Evolutionary conservation across 805 yeast genomes (phyloP).

Genomic region (Myxozyma vanderwaltii): DNA sequence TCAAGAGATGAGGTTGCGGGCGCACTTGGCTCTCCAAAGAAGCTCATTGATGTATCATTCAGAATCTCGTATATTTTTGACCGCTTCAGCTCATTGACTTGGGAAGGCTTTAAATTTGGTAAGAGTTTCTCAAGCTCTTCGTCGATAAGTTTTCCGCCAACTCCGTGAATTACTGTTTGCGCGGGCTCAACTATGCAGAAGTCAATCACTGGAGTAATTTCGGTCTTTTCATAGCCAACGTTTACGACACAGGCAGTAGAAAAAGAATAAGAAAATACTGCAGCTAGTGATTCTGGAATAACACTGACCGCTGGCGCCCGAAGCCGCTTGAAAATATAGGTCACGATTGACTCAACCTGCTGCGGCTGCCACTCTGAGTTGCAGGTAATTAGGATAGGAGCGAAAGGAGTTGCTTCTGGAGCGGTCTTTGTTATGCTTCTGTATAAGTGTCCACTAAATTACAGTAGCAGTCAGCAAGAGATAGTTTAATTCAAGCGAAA

Average conservation of each 20-base stretch:
- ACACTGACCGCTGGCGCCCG: slow-evolving; percentile 73
- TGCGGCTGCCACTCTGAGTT: slow-evolving; percentile 70
- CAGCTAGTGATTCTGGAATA: slow-evolving; percentile 65
- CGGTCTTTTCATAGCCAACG: slow-evolving; percentile 74
- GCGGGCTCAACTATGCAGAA: slow-evolving; percentile 64
- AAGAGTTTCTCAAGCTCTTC: slow-evolving; percentile 53
- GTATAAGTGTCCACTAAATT: slow-evolving; percentile 48
- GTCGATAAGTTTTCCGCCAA: slow-evolving; percentile 72
- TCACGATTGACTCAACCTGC: slow-evolving; percentile 68
- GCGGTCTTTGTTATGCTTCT: slow-evolving; percentile 47
- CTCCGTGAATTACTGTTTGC: slow-evolving; percentile 46
- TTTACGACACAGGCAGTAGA: slow-evolving; percentile 76
- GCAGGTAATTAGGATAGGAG: slow-evolving; percentile 70
- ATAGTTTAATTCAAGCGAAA: neutral
- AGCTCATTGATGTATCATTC: slow-evolving; percentile 41
- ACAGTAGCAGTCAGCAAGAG: neutral
- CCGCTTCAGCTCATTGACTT: slow-evolving; percentile 72
- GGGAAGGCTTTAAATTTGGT: slow-evolving; percentile 58
- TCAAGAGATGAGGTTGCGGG: slow-evolving; percentile 42
- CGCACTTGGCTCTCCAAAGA: slow-evolving; percentile 53
- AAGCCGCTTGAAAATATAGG: slow-evolving; percentile 71
- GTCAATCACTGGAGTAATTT: slow-evolving; percentile 77
- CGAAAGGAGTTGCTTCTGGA: slow-evolving; percentile 41
- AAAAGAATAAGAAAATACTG: slow-evolving; percentile 67
- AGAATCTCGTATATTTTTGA: slow-evolving; percentile 80